Percentiles rank a stretch among this genome's conserved stretches.
Evolutionary conservation across 768 basidiomycete species (phyloP).

Genomic region (Pisolithus marmoratus): DNA sequence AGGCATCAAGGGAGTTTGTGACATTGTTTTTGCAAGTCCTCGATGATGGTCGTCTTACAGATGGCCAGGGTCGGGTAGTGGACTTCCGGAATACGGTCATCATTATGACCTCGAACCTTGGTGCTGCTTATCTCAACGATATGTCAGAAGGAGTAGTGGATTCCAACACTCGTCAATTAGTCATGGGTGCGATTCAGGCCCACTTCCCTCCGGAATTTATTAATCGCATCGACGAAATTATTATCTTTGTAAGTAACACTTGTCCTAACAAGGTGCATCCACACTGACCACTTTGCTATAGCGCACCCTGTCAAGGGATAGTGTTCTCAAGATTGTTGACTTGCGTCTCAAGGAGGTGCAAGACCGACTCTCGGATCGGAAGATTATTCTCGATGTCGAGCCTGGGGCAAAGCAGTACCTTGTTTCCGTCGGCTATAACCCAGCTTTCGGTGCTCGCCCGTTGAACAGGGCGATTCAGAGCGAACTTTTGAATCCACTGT

Average conservation of each 20-base stretch:
- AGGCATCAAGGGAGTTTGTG: conserved; percentile 74
- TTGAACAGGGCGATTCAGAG: conserved; percentile 88
- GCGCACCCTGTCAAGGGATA: conserved; percentile 71
- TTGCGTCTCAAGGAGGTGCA: conserved; percentile 84
- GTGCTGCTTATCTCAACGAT: conserved; percentile 70
- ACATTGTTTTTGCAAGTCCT: conserved; percentile 78
- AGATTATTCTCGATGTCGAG: conserved; percentile 77
- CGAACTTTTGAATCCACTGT: conserved; percentile 89
- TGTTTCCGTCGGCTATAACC: conserved; percentile 69
- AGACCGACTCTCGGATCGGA: conserved; percentile 69
- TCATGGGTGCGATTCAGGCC: conserved; percentile 71
- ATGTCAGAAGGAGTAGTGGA: conserved; percentile 67
- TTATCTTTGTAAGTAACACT: conserved; percentile 50
- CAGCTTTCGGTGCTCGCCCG: conserved; percentile 87
- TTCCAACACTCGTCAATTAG: conserved; percentile 52
- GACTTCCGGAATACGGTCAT: conserved; percentile 91
- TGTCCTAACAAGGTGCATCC: conserved; percentile 1
- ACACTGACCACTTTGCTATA: conserved; percentile 32
- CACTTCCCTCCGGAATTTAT: conserved; percentile 94
- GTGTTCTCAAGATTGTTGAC: conserved; percentile 84
- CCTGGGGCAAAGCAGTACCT: conserved; percentile 72
- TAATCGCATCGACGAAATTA: conserved; percentile 83
- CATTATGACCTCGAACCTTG: conserved; percentile 92
- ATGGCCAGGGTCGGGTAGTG: conserved; percentile 85
- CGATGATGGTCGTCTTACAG: conserved; percentile 88